These are phyloP conservation scores for Globomyces sp. DNA, from an alignment of 371 early-diverging fungal species.

Conservation along the genomic window DNA sequence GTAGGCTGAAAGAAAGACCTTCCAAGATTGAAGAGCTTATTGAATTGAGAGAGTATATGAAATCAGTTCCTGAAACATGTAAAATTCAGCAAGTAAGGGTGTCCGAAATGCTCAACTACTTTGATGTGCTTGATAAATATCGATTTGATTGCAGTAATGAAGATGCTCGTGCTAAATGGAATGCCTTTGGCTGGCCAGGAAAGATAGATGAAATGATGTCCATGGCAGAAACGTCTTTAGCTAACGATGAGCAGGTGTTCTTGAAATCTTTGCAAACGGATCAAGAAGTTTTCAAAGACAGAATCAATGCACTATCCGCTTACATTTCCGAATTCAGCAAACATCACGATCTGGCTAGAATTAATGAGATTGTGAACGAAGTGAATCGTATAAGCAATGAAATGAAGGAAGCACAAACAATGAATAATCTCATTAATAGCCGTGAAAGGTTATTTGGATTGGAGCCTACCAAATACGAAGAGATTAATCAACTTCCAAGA, in stretches of 20 bases:
- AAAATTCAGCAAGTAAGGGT: conserved; percentile 34
- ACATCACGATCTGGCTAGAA: conserved; percentile 38
- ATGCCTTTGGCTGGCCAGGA: conserved; percentile 51
- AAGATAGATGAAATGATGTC: conserved; percentile 48
- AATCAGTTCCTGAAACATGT: conserved; percentile 46
- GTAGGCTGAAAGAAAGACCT: conserved; percentile 45
- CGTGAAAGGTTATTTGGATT: conserved; percentile 54
- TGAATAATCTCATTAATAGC: conserved; percentile 46
- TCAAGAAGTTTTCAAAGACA: conserved; percentile 60
- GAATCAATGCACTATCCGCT: conserved; percentile 40
- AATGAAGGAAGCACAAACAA: conserved; percentile 51
- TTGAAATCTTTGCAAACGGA: conserved; percentile 47
- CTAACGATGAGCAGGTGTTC: conserved; percentile 49
- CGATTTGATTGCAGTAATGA: conserved; percentile 53
- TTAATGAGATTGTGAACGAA: conserved; percentile 48
- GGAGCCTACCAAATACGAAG: conserved; percentile 55
- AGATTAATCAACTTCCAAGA: conserved; percentile 40
- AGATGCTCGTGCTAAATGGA: conserved; percentile 52
- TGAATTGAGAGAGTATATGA: conserved; percentile 54
- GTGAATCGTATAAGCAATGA: conserved; percentile 50
- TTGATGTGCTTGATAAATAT: conserved; percentile 52
- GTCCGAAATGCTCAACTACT: conserved; percentile 50
- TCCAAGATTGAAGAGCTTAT: conserved; percentile 58
- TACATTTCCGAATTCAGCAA: conserved; percentile 50
- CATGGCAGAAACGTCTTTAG: conserved; percentile 38